These are phyloP conservation scores for Nicotiana knightiana DNA, from an alignment of 257 asterid species.

Conservation along the genomic window DNA sequence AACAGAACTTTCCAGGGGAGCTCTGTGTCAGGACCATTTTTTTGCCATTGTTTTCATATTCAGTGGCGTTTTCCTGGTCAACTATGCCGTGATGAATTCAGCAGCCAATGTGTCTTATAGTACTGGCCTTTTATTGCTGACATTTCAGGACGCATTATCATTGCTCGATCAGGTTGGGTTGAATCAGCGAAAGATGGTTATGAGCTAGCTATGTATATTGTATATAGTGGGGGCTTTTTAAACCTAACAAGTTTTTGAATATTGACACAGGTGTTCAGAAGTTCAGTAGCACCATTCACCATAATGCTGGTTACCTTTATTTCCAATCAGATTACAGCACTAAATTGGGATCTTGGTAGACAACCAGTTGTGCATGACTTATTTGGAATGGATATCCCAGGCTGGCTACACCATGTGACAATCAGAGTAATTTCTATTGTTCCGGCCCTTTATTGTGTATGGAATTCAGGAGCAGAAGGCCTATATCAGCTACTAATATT, in stretches of 20 bases:
- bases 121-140: slow-evolving; percentile 60
- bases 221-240: not conserved
- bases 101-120: slow-evolving; percentile 65
- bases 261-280: slow-evolving; percentile 62
- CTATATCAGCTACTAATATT: slow-evolving; percentile 73
- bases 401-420: slow-evolving; percentile 91
- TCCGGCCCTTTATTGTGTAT: slow-evolving; percentile 77
- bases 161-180: slow-evolving; percentile 81
- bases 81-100: slow-evolving; percentile 56
- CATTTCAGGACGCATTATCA: slow-evolving; percentile 80
- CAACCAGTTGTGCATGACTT: slow-evolving; percentile 50
- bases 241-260: slow-evolving; percentile 9
- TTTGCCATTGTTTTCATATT: slow-evolving; percentile 68
- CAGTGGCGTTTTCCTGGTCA: slow-evolving; percentile 79
- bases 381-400: slow-evolving; percentile 71
- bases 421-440: slow-evolving; percentile 73
- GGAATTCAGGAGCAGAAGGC: slow-evolving; percentile 90
- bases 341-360: slow-evolving; percentile 75
- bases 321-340: slow-evolving; percentile 68
- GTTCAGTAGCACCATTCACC: slow-evolving; percentile 58
- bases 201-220: not conserved
- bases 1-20: slow-evolving; percentile 40
- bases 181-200: not conserved
- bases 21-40: slow-evolving; percentile 74
- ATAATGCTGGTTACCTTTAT: slow-evolving; percentile 49